Base-by-base conservation (phyloP, 805 yeast genomes). In the Wickerhamiella occidentalis region DNA sequence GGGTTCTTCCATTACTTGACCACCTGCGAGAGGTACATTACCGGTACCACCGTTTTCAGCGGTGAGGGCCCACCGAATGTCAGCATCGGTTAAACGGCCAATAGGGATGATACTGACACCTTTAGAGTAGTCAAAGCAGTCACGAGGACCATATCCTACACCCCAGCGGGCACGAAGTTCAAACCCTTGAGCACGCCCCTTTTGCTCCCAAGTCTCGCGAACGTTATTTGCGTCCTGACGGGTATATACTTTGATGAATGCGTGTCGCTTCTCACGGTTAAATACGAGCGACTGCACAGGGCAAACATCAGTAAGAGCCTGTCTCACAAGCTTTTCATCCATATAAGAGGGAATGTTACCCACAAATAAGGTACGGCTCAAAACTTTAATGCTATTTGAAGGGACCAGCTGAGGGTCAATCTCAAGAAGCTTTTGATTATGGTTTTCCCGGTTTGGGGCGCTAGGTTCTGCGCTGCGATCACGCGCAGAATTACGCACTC, bases 31-130 rank as follows among this genome's bases (percentile, higher is more conserved):
- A 7, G 88, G 86, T 61, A 73, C 76, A 17, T 95, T 96, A 46
- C 90, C 94, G 40, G 96, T 83, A 58, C 98, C 98, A 56, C 98
- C 98, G 87, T 94, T 87, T 65, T 85, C 90, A 3, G 97, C 96
- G 51, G 75, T 70, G 30, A 78, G 82, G 11, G 85, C 77, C 98
- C 98, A 92, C 54, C 82, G 72, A 60, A 74, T 78, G 65, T 92
- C 98, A 18, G 96, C 95, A 52, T 92, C 98, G 0, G 98, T 92
- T 57, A 92, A 73, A 59, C 96, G 77, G 52, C 76, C 77, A 45
- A 92, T 68, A 13, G 97, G 96, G 53, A 92, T 86, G 33, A 87
- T 76, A 52, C 95, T 82, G 35, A 81, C 74, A 54, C 98, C 98
- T 51, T 81, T 81, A 61, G 81, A 88, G 66, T 92, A 92, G 66